These are phyloP conservation scores for Linnemannia elongata DNA, from an alignment of 192 early-diverging fungal species.

Conservation along the genomic window DNA sequence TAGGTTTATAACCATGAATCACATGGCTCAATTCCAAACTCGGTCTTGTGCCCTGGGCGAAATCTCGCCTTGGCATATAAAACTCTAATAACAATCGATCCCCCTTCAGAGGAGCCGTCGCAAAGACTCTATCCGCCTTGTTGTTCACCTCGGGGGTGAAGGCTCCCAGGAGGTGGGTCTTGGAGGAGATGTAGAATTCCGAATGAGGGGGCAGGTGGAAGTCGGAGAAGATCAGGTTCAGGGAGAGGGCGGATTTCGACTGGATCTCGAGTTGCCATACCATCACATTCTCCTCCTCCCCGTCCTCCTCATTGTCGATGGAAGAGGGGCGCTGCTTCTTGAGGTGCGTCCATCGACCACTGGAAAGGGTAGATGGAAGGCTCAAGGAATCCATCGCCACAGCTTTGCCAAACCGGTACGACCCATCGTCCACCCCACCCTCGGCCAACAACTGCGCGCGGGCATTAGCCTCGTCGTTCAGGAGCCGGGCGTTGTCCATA, in stretches of 20 bases:
- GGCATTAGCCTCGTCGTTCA: conserved; percentile 24
- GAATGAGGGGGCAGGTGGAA: conserved; percentile 49
- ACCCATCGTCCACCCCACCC: conserved; percentile 11
- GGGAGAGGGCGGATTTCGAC: conserved; percentile 48
- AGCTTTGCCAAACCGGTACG: conserved; percentile 60
- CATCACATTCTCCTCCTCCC: conserved; percentile 29
- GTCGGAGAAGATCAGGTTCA: conserved; percentile 63
- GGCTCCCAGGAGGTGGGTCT: conserved; percentile 45
- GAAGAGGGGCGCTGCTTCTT: not conserved
- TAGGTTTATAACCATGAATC: conserved; percentile 59
- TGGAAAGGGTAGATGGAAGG: conserved; percentile 19
- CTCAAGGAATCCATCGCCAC: conserved; percentile 39
- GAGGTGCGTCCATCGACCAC: conserved; percentile 43
- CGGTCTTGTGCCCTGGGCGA: conserved; percentile 24
- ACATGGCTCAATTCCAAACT: conserved; percentile 50
- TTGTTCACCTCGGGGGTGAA: conserved; percentile 58
- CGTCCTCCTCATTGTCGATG: not conserved
- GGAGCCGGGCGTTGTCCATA: conserved; percentile 35
- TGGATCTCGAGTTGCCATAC: conserved; percentile 60
- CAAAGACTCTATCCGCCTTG: conserved; percentile 56
- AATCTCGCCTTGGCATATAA: conserved; percentile 25
- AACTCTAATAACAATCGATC: conserved; percentile 54
- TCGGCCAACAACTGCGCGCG: not conserved
- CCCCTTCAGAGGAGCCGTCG: conserved; percentile 56
- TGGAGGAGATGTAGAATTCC: conserved; percentile 58